These are phyloP conservation scores for Lindgomyces ingoldianus DNA, from an alignment of 495 filamentous ascomycete genomes.

Conservation along the genomic window DNA sequence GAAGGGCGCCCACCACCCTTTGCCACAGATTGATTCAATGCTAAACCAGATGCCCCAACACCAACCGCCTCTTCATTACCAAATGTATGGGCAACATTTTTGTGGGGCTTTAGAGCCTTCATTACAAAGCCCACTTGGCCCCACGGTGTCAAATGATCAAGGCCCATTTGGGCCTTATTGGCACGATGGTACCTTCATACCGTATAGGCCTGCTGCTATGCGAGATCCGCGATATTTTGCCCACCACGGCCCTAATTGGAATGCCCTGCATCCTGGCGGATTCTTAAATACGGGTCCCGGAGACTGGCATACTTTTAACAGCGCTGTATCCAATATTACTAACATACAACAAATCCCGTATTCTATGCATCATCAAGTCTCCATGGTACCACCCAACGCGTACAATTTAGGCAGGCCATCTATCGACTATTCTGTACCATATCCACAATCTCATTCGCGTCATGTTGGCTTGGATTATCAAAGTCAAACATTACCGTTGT, in stretches of 20 bases:
- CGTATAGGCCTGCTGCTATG: conserved; percentile 69
- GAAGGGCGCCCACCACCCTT: conserved; percentile 27
- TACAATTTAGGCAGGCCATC: conserved; percentile 28
- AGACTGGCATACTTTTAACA: conserved; percentile 22
- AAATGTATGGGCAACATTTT: conserved; percentile 47
- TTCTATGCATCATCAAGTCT: conserved; percentile 11
- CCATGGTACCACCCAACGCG: conserved; percentile 2
- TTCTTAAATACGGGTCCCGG: conserved; percentile 5
- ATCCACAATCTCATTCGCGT: conserved; percentile 11
- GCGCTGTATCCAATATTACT: conserved; percentile 22
- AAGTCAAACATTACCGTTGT: conserved; percentile 11
- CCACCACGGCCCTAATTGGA: conserved; percentile 34
- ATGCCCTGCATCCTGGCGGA: conserved; percentile 13
- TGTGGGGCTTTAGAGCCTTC: conserved; percentile 71
- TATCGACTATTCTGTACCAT: conserved; percentile 23
- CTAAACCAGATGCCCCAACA: conserved; percentile 44
- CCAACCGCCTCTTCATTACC: conserved; percentile 34
- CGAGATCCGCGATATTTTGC: conserved; percentile 57
- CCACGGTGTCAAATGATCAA: conserved; percentile 71
- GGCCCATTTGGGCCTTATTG: conserved; percentile 75
- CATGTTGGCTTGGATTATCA: conserved; percentile 27
- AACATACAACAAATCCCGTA: conserved; percentile 24
- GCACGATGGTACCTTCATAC: conserved; percentile 74
- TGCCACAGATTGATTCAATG: conserved; percentile 47
- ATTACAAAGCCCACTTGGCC: conserved; percentile 67